Evolutionary conservation across 495 filamentous ascomycete species (phyloP), one percentile per base, ranked within the genome.

Genomic region (Pseudomonodictys pantanalensis): DNA sequence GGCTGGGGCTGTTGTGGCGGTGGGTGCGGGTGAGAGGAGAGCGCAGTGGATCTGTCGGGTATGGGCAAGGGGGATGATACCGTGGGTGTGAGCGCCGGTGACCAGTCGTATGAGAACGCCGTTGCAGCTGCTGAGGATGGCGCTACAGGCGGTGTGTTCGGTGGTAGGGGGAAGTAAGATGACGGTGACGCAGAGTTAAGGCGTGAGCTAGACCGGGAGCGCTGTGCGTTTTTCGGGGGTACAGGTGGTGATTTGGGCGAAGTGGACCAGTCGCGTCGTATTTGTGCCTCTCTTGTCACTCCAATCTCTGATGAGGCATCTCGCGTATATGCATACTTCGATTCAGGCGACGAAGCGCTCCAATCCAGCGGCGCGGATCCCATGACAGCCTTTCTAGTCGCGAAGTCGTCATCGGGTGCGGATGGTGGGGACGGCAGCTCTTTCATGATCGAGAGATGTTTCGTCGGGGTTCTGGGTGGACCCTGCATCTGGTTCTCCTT

Each of bases 351-450:
- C 32, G 38, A 41, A 18, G 38, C 20, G 12, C 38, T 41, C 38
- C 38, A 41, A 5, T 41, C 3, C 3, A 18, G 38, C 15, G 38
- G 38, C 38, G 3, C 3, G 38, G 38, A 41, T 12, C 38, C 38
- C 38, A 41, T 41, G 38, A 41, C 38, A 18, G 38, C 38, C 5
- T 41, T 12, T 3, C 38, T 12, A 3, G 38, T 41, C 12, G 38
- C 38, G 23, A 24, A 20, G 18, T 38, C 23, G 22, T 62, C 58
- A 17, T 28, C 29, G 6, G 60, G 60, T 15, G 60, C 52, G 1
- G 46, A 52, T 17, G 60, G 60, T 15, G 60, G 60, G 1, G 46
- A 52, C 18, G 60, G 60, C 11, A 63, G 60, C 39, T 63, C 60
- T 52, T 63, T 63, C 60, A 63, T 63, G 1, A 39, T 51, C 22